Conservation (phyloP, 2,329 filamentous ascomycete genomes). For the Verticillium nonalfalfae region DNA sequence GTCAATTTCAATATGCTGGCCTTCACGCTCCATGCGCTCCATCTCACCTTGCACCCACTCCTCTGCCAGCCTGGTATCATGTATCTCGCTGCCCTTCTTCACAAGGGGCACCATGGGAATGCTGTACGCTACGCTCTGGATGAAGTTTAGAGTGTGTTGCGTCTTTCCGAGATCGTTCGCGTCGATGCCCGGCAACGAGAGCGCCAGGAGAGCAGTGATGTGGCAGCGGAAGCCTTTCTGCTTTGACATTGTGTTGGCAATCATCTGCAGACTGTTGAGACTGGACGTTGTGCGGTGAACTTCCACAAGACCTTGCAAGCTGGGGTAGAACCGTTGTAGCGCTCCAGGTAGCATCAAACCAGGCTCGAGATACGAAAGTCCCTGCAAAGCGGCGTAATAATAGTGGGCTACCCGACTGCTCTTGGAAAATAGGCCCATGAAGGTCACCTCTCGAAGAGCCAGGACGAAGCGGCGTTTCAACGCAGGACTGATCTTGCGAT, state of each 20-base stretch:
- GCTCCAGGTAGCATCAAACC: slow-evolving; percentile 88
- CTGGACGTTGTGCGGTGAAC: slow-evolving; percentile 95
- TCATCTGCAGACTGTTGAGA: slow-evolving; percentile 82
- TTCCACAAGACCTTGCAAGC: slow-evolving; percentile 92
- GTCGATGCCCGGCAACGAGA: slow-evolving; percentile 91
- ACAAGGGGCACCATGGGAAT: slow-evolving; percentile 86
- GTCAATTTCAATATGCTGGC: slow-evolving; percentile 77
- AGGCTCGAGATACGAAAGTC: slow-evolving; percentile 84
- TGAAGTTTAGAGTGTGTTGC: slow-evolving; percentile 87
- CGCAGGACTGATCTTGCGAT: slow-evolving; percentile 71
- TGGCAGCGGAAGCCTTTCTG: slow-evolving; percentile 97
- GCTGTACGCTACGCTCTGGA: slow-evolving; percentile 92
- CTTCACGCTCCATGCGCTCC: slow-evolving; percentile 82
- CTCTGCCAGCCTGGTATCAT: slow-evolving; percentile 72
- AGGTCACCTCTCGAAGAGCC: slow-evolving; percentile 84
- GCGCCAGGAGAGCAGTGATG: slow-evolving; percentile 85
- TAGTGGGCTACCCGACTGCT: slow-evolving; percentile 87
- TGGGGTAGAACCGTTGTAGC: slow-evolving; percentile 92
- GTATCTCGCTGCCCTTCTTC: slow-evolving; percentile 58
- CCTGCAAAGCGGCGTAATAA: slow-evolving; percentile 84
- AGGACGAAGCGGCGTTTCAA: slow-evolving; percentile 86
- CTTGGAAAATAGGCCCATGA: slow-evolving; percentile 98
- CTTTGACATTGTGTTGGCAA: slow-evolving; percentile 84
- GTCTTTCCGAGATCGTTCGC: slow-evolving; percentile 98
- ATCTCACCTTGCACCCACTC: slow-evolving; percentile 94